Conservation (phyloP, 805 yeast genomes). For the Phaffomyces antillensis region DNA sequence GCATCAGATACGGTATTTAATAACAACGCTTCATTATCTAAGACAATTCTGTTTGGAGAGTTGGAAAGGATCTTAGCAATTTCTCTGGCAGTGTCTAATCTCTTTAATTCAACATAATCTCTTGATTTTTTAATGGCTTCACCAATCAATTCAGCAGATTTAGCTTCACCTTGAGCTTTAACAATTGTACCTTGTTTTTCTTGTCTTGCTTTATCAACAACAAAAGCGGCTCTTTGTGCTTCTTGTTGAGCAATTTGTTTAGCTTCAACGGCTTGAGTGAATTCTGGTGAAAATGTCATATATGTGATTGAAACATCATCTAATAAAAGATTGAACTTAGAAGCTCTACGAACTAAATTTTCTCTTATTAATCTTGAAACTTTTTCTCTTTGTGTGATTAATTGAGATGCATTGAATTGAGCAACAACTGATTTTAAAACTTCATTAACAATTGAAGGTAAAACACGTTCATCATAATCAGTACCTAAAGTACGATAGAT, state of each 20-base stretch:
- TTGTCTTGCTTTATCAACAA: slow-evolving; percentile 95
- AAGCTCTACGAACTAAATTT: slow-evolving; percentile 83
- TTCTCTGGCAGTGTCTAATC: slow-evolving; percentile 95
- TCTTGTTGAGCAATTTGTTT: slow-evolving; percentile 99
- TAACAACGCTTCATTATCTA: slow-evolving; percentile 88
- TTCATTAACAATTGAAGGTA: slow-evolving; percentile 97
- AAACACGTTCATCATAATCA: slow-evolving; percentile 94
- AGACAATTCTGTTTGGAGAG: slow-evolving; percentile 86
- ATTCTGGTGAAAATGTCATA: slow-evolving; percentile 97
- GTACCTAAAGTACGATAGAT: slow-evolving; percentile 89
- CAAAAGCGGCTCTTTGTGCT: slow-evolving; percentile 96
- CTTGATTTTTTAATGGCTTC: slow-evolving; percentile 95
- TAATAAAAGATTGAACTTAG: slow-evolving; percentile 75
- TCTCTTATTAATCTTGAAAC: slow-evolving; percentile 90
- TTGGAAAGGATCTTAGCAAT: slow-evolving; percentile 78
- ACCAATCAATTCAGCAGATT: slow-evolving; percentile 96
- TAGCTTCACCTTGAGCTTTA: slow-evolving; percentile 97
- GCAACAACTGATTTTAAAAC: slow-evolving; percentile 96
- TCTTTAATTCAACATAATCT: slow-evolving; percentile 94
- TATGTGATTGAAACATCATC: slow-evolving; percentile 96
- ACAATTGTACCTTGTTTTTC: slow-evolving; percentile 97
- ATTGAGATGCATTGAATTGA: slow-evolving; percentile 95
- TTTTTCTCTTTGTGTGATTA: slow-evolving; percentile 97
- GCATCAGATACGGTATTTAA: slow-evolving; percentile 82
- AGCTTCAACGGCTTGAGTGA: slow-evolving; percentile 95